Evolutionary conservation across 805 yeast species (phyloP).

Genomic region (Millerozyma acaciae): DNA sequence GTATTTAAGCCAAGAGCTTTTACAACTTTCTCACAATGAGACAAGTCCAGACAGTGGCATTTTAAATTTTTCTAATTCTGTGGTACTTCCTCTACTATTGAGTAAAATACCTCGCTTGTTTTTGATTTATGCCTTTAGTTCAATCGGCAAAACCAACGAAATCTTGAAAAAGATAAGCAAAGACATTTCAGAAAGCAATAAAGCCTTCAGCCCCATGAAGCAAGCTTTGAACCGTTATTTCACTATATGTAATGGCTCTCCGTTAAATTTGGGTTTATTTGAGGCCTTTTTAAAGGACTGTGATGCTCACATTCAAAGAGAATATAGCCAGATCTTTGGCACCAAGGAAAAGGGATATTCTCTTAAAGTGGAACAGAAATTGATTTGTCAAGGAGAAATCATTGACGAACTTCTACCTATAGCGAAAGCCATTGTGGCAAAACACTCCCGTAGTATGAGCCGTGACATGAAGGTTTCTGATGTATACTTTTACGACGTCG

Average conservation of each 20-base stretch:
- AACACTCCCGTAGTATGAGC: constrained; percentile 40
- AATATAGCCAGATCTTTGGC: constrained; percentile 17
- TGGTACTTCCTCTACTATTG: constrained; percentile 56
- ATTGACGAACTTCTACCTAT: constrained; percentile 43
- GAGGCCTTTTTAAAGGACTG: constrained; percentile 62
- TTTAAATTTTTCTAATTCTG: constrained; percentile 29
- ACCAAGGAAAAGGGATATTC: constrained; percentile 26
- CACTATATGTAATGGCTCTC: constrained; percentile 45
- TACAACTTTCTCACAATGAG: constrained; percentile 38
- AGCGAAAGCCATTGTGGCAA: constrained; percentile 42
- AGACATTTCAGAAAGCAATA: constrained; percentile 40
- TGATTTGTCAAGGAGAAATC: constrained; percentile 59
- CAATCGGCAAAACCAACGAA: constrained; percentile 59
- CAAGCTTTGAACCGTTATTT: constrained; percentile 52
- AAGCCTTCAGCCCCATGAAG: constrained; percentile 45
- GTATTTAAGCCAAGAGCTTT: constrained; percentile 67
- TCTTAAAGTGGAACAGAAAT: constrained; percentile 54
- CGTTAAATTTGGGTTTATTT: constrained; percentile 52
- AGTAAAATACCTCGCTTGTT: constrained; percentile 70
- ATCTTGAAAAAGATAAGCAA: constrained; percentile 54
- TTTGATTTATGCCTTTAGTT: constrained; percentile 61
- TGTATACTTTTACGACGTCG: constrained; percentile 59
- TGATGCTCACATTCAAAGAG: constrained; percentile 37
- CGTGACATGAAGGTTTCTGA: constrained; percentile 49
- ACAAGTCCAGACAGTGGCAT: constrained; percentile 14